Conservation (phyloP, 768 basidiomycete species). For the Tephrocybe sp. region DNA sequence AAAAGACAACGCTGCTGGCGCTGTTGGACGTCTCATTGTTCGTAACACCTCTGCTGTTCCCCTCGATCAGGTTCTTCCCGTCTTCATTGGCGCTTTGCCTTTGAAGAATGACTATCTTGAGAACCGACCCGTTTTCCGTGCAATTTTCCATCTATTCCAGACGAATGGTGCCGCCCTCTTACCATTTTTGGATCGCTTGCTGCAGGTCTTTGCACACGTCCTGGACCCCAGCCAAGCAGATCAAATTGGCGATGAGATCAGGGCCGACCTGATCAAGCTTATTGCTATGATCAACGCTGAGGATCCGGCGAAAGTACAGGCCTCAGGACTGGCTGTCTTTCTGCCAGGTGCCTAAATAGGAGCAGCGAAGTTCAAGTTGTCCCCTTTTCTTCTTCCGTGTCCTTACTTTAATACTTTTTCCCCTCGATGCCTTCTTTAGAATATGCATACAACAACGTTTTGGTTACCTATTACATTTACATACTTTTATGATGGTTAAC, state of each 20-base stretch:
- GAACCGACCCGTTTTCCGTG: conserved; percentile 85
- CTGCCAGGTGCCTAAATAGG: conserved; percentile 47
- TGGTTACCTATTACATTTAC: conserved; percentile 15
- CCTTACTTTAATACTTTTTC: conserved; percentile 8
- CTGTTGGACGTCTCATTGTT: conserved; percentile 82
- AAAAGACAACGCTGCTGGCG: conserved; percentile 95
- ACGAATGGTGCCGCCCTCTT: conserved; percentile 67
- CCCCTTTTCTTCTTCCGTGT: conserved; percentile 16
- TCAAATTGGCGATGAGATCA: conserved; percentile 78
- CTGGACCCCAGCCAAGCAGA: conserved; percentile 73
- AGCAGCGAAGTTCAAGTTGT: conserved; percentile 7
- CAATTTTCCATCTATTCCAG: conserved; percentile 85
- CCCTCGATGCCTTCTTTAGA: conserved; percentile 13
- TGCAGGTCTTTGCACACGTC: conserved; percentile 77
- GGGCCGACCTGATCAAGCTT: conserved; percentile 72
- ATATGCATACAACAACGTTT: conserved; percentile 22
- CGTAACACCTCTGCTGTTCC: conserved; percentile 79
- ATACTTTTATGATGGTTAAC: conserved; percentile 7
- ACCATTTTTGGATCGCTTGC: conserved; percentile 74
- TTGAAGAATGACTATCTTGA: conserved; percentile 87
- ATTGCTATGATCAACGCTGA: conserved; percentile 69
- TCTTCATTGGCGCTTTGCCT: conserved; percentile 80
- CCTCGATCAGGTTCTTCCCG: conserved; percentile 86
- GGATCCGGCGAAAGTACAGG: conserved; percentile 76
- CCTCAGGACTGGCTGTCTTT: conserved; percentile 64